A percentile compares a stretch with the other conserved stretches of the same genome.
Conservation (phyloP, 257 asterid species). For the Solanum neorickii region DNA sequence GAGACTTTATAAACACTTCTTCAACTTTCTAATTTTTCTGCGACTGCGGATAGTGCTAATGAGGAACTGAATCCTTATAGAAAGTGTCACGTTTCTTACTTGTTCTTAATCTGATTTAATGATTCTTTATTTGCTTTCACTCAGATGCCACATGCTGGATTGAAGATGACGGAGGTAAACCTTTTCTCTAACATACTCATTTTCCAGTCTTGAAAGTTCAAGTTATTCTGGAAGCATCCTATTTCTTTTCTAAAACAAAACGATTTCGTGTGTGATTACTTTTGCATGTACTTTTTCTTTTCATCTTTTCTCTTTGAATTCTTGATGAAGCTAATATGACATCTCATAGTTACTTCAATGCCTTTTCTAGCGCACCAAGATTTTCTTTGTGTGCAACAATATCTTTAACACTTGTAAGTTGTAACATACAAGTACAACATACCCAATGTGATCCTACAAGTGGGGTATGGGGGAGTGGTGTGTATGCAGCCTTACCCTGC, state of each 20-base stretch:
- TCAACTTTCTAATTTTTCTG: background rate
- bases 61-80: background rate
- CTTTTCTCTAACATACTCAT: background rate
- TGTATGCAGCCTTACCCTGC: background rate
- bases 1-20: background rate
- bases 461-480: background rate
- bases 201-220: background rate
- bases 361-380: background rate
- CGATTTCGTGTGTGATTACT: background rate
- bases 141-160: background rate
- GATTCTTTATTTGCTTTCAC: background rate
- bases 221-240: background rate
- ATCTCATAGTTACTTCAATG: background rate
- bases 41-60: background rate
- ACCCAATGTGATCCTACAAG: background rate
- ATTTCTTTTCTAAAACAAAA: background rate
- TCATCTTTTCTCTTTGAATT: background rate
- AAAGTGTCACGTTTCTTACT: background rate
- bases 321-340: background rate
- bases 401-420: background rate
- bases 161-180: background rate
- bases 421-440: background rate
- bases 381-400: background rate
- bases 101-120: background rate
- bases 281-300: background rate